phyloP scores from a whole-genome alignment of 2,329 filamentous ascomycete genomes.

The Ophiocordyceps robertsii region DNA sequence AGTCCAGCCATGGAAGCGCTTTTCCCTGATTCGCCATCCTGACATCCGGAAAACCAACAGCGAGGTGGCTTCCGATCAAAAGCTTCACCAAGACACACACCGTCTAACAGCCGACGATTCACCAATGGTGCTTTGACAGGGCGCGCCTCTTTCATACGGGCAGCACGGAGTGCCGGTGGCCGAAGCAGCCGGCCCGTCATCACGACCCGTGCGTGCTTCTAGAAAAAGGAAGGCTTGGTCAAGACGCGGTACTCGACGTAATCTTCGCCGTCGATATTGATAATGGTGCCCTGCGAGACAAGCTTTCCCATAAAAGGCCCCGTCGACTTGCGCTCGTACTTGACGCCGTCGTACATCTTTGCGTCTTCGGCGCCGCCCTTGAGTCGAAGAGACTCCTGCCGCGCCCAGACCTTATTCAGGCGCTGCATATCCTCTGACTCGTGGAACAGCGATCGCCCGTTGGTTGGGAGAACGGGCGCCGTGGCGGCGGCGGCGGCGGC shows the following conservation, averaged over 20 bases:
- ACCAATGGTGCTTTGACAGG: too few species aligned
- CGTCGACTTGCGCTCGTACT: slow-evolving; percentile 47
- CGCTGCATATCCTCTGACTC: slow-evolving; percentile 35
- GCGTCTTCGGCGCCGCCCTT: slow-evolving; percentile 32
- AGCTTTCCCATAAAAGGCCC: slow-evolving; percentile 50
- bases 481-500: slow-evolving; percentile 7
- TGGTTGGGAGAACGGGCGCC: slow-evolving; percentile 7
- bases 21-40: too few species aligned
- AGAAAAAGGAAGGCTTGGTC: slow-evolving; percentile 50
- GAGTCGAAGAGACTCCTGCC: slow-evolving; percentile 35
- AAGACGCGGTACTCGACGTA: slow-evolving; percentile 55
- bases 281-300: slow-evolving; percentile 46
- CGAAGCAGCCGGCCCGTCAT: too few species aligned
- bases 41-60: too few species aligned
- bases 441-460: slow-evolving; percentile 23
- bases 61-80: too few species aligned
- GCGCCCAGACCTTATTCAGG: slow-evolving; percentile 41
- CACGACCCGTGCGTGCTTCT: too few species aligned
- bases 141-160: too few species aligned
- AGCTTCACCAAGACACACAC: too few species aligned
- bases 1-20: too few species aligned
- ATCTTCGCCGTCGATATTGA: slow-evolving; percentile 53
- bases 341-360: slow-evolving; percentile 45
- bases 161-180: too few species aligned
- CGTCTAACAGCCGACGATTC: too few species aligned